Evolutionary conservation across 2,329 filamentous ascomycete genomes (phyloP).

Genomic region (Aspergillus flavus): DNA sequence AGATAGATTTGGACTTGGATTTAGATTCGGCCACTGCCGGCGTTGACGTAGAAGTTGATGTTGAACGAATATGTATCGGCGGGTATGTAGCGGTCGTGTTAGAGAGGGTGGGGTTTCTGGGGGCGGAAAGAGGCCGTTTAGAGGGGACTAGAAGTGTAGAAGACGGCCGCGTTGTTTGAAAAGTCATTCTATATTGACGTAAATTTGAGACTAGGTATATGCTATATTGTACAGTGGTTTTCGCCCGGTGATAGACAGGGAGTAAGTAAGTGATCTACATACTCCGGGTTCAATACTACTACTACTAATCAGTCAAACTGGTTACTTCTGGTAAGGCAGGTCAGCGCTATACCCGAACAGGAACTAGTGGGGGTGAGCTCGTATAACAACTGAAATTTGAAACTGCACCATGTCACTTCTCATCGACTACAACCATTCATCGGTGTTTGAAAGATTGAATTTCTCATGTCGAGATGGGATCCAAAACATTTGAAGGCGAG

Average conservation of each 20-base stretch:
- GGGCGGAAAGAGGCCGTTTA: slow-evolving; percentile 27
- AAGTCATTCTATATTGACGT: slow-evolving; percentile 5
- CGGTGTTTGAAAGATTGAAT: not conserved
- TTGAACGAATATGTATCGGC: slow-evolving; percentile 5
- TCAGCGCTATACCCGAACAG: too few species aligned
- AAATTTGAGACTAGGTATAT: not conserved
- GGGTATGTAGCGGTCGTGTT: slow-evolving; percentile 26
- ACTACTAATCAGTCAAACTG: too few species aligned
- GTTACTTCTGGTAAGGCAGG: too few species aligned
- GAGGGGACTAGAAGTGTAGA: slow-evolving; percentile 27
- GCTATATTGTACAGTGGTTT: not conserved
- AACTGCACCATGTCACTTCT: too few species aligned
- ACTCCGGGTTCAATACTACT: too few species aligned
- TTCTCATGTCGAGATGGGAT: slow-evolving; percentile 42
- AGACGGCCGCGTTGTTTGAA: slow-evolving; percentile 10
- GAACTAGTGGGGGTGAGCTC: too few species aligned
- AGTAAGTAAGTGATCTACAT: not conserved
- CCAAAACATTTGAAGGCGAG: slow-evolving; percentile 45
- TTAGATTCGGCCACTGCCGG: not conserved
- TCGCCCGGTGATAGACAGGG: not conserved
- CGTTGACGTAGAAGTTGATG: not conserved
- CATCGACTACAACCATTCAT: too few species aligned
- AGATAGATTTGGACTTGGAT: not conserved
- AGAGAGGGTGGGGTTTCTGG: slow-evolving; percentile 13
- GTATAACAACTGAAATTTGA: too few species aligned